Evolutionary conservation across 371 early-diverging fungal species (phyloP), one percentile per base, ranked within the genome.

Genomic region (Actinomortierella wolfii): DNA sequence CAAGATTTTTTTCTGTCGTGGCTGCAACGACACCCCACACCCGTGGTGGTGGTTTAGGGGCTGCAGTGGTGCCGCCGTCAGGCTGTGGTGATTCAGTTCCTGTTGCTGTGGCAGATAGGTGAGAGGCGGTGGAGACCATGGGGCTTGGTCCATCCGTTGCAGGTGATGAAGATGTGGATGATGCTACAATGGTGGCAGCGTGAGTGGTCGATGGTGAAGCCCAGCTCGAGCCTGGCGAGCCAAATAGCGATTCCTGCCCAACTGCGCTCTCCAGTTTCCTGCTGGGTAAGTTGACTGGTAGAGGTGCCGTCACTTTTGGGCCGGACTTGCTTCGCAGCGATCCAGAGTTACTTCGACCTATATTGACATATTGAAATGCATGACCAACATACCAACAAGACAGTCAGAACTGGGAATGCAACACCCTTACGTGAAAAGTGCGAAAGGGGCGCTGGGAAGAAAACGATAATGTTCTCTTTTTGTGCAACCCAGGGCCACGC

Each of bases 241-340:
- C 69, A 34, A 34, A 34, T 4, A 34, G 34, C 4, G 34, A 34
- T 4, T 34, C 34, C 11, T 34, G 34, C 34, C 34, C 34, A 6
- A 4, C 34, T 6, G 50, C 61, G 29, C 58, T 59, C 40, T 73
- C 73, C 3, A 58, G 67, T 2, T 63, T 45, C 48, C 73, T 45
- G 41, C 73, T 73, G n/a, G 73, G 73, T 14, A 73, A n/a, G 50
- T 73, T 73, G 23, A 73, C 53, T 11, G 73, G 73, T 15, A 63
- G n/a, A 8, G 73, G 73, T 2, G 73, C 73, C 6, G 73, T 51
- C 3, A 73, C 59, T 47, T 61, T 66, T 34, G 34, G 34, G 34
- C 34, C 34, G 34, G 34, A 34, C 34, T 34, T 34, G 34, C 11
- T 34, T 34, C 34, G 34, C 34, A 34, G 34, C 11, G 34, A 34